Percentiles rank a stretch among this genome's conserved stretches.
Evolutionary conservation across 345 rosid species (phyloP).

Genomic region (Lenwebbia sp.): DNA sequence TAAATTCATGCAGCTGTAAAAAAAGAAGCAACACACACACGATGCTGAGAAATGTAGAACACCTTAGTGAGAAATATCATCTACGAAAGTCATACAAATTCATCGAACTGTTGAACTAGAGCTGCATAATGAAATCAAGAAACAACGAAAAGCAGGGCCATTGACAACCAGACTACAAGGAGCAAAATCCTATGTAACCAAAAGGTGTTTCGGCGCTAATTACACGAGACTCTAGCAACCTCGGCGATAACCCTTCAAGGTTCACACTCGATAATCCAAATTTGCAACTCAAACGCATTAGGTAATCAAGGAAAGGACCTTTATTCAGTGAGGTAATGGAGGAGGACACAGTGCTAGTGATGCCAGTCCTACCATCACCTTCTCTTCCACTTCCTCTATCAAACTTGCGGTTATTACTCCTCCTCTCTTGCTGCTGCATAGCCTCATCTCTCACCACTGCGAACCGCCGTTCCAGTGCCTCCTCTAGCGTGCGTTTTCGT

Average conservation of each 20-base stretch:
- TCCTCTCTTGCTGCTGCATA: background rate
- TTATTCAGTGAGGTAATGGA: background rate
- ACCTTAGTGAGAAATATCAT: background rate
- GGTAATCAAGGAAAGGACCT: background rate
- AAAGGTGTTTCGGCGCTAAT: background rate
- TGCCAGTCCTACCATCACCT: background rate
- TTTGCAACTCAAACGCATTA: background rate
- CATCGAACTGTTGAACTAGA: background rate
- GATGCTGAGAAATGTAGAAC: background rate
- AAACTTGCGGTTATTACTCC: background rate
- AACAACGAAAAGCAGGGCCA: background rate
- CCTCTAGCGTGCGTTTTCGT: conserved; percentile 1
- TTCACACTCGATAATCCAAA: background rate
- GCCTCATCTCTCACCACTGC: conserved; percentile 3
- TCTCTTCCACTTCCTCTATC: background rate
- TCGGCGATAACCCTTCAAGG: background rate
- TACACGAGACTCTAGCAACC: background rate
- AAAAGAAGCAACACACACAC: background rate
- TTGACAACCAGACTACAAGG: background rate
- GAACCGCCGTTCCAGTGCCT: conserved; percentile 2
- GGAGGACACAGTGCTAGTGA: background rate
- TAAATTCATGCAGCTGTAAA: background rate
- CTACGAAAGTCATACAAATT: background rate
- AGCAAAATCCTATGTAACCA: background rate
- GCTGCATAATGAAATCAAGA: background rate